phyloP scores from a whole-genome alignment of 345 rosid species.

The Populus alba region DNA sequence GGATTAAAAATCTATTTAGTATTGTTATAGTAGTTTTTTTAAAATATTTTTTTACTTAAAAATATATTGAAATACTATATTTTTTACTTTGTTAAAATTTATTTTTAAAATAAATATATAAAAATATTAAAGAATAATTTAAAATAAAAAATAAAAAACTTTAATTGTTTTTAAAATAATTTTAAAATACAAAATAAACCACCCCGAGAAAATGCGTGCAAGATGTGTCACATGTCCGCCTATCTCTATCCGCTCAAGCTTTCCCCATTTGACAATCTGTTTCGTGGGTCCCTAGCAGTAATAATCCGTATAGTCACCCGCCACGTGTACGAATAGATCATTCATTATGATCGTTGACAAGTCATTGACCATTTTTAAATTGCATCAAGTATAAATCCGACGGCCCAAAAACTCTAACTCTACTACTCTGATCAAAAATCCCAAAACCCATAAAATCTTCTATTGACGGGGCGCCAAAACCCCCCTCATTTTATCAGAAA shows the following conservation, averaged over 20 bases:
- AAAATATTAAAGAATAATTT: too few relatives aligned
- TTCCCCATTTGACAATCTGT: neutral
- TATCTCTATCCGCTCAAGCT: neutral
- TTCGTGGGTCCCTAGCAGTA: neutral
- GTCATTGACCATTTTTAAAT: slow-evolving; percentile 12
- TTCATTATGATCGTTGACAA: neutral
- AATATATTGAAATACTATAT: too few relatives aligned
- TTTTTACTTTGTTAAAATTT: too few relatives aligned
- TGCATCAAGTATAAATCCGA: neutral
- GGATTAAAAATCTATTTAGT: too few relatives aligned
- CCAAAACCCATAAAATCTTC: neutral
- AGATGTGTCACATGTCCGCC: too few relatives aligned
- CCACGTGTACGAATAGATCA: slow-evolving; percentile 5
- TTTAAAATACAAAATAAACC: too few relatives aligned
- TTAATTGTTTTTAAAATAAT: too few relatives aligned
- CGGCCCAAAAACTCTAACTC: slow-evolving; percentile 6
- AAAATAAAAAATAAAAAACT: too few relatives aligned
- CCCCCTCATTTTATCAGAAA: neutral
- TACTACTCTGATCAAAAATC: slow-evolving; percentile 3
- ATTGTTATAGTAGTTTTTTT: too few relatives aligned
- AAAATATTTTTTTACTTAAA: too few relatives aligned
- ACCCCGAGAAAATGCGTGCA: too few relatives aligned
- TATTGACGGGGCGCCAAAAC: slow-evolving; percentile 11
- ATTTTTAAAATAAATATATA: too few relatives aligned
- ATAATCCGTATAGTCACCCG: neutral